Base-by-base conservation (phyloP, 1,284 basidiomycete genomes). In the Salmacisia buchloeana region DNA sequence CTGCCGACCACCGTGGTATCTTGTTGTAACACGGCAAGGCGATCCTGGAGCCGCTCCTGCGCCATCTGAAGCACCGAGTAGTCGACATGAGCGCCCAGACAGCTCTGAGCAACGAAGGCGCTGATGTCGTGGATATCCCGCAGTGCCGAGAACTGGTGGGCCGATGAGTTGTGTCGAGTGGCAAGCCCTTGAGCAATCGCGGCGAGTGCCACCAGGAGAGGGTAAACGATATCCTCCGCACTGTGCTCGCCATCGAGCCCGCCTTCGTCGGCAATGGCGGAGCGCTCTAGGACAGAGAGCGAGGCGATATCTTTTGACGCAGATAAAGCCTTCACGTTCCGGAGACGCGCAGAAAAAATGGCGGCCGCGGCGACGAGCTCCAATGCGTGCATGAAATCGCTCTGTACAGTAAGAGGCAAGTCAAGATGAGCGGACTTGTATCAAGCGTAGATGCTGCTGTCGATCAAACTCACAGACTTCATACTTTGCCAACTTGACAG, bases 11-110 rank as follows among this genome's bases (percentile, higher is more conserved):
- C n/a, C n/a, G n/a, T n/a, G n/a, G n/a, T n/a, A n/a, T n/a, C n/a
- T n/a, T 43, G 15, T 43, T 15, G 39, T 43, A 21, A 43, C 18
- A 3, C 15, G 18, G 6, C 15, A 43, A 21, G 18, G 39, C 23
- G 15, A 21, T 18, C 23, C 23, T 43, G 39, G 39, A 54, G 29
- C 15, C 15, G 27, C 27, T 54, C 27, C 21, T 54, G 49, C 25
- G 70, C 58, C 21, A 74, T 63, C 56, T 70, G 70, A 15, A 69
- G 65, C 31, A 70, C 64, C 0, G 68, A 70, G 46, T 66, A 72
- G 63, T 74, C 72, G 23, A 74, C 7, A 35, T 2, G 62, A 45
- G n/a, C 57, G 29, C 49, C 49, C 15, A 18, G 27, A n/a, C 49
- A 54, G 29, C 49, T 54, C 27, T 15, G 25, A 13, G 27, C 27